These are phyloP conservation scores for Sclerotinia trifoliorum DNA, from an alignment of 2,329 filamentous ascomycete genomes.

Conservation along the genomic window DNA sequence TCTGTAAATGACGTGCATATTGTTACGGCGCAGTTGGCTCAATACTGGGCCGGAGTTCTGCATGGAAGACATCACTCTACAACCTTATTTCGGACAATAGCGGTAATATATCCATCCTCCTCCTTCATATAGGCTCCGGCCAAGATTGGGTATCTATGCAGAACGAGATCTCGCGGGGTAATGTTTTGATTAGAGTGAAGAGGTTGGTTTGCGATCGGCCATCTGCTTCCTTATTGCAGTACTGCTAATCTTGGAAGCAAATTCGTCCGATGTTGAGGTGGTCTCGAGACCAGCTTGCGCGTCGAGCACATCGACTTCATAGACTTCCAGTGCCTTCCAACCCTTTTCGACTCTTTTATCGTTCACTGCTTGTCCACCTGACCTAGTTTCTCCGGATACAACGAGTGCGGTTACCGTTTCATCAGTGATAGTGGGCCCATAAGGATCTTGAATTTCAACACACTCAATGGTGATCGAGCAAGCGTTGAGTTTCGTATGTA, in stretches of 20 bases:
- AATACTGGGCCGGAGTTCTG: background rate
- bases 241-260: slow-evolving; percentile 86
- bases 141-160: background rate
- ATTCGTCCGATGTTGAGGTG: slow-evolving; percentile 54
- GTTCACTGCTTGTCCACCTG: slow-evolving; percentile 83
- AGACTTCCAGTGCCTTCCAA: slow-evolving; percentile 74
- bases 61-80: slow-evolving; percentile 9
- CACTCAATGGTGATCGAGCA: slow-evolving; percentile 68
- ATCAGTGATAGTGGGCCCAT: slow-evolving; percentile 85
- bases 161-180: background rate
- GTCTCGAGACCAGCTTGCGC: slow-evolving; percentile 54
- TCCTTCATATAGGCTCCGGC: background rate
- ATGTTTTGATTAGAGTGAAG: slow-evolving; percentile 28
- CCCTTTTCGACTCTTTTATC: slow-evolving; percentile 72
- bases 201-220: slow-evolving; percentile 32
- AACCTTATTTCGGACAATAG: slow-evolving; percentile 6
- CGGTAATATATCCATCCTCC: slow-evolving; percentile 12
- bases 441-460: slow-evolving; percentile 82
- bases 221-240: slow-evolving; percentile 69
- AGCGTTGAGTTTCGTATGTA: slow-evolving; percentile 57
- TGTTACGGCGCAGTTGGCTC: slow-evolving; percentile 16
- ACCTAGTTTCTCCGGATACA: slow-evolving; percentile 82
- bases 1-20: slow-evolving; percentile 24
- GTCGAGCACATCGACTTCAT: slow-evolving; percentile 87
- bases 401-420: slow-evolving; percentile 76